Base-by-base conservation (phyloP, 2,329 filamentous ascomycete genomes). In the Pseudofabraea citricarpa region DNA sequence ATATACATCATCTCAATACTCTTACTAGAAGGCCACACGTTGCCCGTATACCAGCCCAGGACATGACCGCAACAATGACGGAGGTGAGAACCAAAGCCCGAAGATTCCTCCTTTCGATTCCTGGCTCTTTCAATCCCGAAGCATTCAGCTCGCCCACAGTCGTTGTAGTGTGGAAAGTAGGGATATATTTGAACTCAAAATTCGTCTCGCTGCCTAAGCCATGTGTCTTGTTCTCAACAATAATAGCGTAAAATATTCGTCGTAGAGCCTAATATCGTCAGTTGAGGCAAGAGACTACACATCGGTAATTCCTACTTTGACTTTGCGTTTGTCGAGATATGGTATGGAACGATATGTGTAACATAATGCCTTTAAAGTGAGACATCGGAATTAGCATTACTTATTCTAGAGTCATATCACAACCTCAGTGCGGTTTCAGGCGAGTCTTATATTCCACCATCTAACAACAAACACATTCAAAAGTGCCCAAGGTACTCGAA, bases 131-230 rank as follows among this genome's bases (percentile, higher is more conserved):
- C 10, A 51, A 40, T 18, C 52, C 53, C 24, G 53, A 46, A 16
- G 27, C 39, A 16, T 63, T 58, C 37, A 62, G 60, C 47, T 51
- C 48, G 1, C 52, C 60, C 41, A 56, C 53, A 36, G 59, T 57
- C 3, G 62, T 71, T 12, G 64, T 68, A 7, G 54, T 56, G 16
- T 65, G 58, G 39, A 73, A 72, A 50, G 75, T 66, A 0, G 84
- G 83, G 8, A 85, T 68, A 56, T 85, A 85, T 57, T 88, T 84
- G 64, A 90, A 85, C 16, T 83, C 77, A 56, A 89, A 90, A 7
- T 66, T 69, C 2, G 75, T 78, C 54, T 81, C 73, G 36, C 74
- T 68, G 1, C 83, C 79, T 6, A 90, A 68, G 0, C 81, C 85
- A 43, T 52, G 40, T 0, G 71, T 77, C 42, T 81, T 79, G 44